Conservation (phyloP, 805 yeast genomes). For the Starmerella kuoi region DNA sequence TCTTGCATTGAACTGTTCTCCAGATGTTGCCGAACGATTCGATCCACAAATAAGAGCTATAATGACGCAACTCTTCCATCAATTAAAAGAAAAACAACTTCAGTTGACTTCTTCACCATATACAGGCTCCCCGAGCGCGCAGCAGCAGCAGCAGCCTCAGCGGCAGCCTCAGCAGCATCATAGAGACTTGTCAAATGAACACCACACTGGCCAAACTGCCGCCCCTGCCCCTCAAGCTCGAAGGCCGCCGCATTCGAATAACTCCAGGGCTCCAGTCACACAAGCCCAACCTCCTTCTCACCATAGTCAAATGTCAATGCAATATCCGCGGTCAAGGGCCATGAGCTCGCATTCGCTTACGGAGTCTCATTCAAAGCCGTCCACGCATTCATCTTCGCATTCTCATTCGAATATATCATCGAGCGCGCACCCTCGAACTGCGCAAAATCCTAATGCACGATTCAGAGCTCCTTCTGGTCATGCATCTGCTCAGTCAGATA, state of each 20-base stretch:
- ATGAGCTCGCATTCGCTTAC: not conserved
- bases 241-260: not conserved
- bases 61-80: slow-evolving; percentile 66
- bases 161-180: not conserved
- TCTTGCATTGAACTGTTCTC: slow-evolving; percentile 71
- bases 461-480: not conserved
- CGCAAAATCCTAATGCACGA: not conserved
- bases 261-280: not conserved
- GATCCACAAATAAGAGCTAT: slow-evolving; percentile 78
- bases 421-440: not conserved
- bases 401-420: not conserved
- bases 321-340: not conserved
- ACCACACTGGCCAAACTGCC: not conserved
- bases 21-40: slow-evolving; percentile 63
- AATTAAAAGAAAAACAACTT: slow-evolving; percentile 40
- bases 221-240: not conserved
- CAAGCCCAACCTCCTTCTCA: not conserved
- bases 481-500: not conserved
- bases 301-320: not conserved
- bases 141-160: not conserved
- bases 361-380: not conserved
- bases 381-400: not conserved
- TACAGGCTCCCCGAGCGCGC: not conserved
- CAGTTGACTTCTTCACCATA: slow-evolving; percentile 1
- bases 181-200: not conserved